Conservation (phyloP, 805 yeast genomes). For the Candida stauntonica region DNA sequence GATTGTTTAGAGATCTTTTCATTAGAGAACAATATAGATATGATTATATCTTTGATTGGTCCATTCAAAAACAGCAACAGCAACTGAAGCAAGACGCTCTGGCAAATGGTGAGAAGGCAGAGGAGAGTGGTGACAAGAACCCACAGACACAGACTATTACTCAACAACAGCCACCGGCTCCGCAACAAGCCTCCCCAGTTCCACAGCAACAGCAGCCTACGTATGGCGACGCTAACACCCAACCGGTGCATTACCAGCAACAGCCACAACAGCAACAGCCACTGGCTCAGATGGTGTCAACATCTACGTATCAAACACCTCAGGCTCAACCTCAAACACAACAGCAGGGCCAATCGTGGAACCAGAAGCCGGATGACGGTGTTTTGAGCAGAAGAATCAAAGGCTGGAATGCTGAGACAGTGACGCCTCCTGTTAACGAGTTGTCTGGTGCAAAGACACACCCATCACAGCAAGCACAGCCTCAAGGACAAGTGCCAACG, state of each 20-base stretch:
- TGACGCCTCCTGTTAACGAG: not conserved
- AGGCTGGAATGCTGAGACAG: slow-evolving; percentile 8
- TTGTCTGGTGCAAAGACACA: not conserved
- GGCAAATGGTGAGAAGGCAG: not conserved
- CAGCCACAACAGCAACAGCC: slow-evolving; percentile 9
- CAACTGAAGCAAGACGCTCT: slow-evolving; percentile 16
- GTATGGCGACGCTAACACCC: too few relatives aligned
- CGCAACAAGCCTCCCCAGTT: too few relatives aligned
- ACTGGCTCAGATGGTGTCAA: too few relatives aligned
- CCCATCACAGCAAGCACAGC: too few relatives aligned
- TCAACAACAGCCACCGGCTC: slow-evolving; percentile 17
- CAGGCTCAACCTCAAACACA: slow-evolving; percentile 4
- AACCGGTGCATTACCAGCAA: too few relatives aligned
- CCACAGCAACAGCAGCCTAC: too few relatives aligned
- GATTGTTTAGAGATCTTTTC: slow-evolving; percentile 84
- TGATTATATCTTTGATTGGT: slow-evolving; percentile 97
- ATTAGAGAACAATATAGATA: slow-evolving; percentile 84
- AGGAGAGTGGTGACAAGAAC: not conserved
- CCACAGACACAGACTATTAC: slow-evolving; percentile 5
- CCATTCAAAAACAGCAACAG: slow-evolving; percentile 67
- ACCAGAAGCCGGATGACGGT: not conserved
- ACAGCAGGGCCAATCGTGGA: slow-evolving; percentile 1
- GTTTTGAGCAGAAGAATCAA: slow-evolving; percentile 3
- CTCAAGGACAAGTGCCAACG: too few relatives aligned
- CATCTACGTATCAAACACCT: not conserved